Percentiles rank a stretch among this genome's conserved stretches.
Conservation (phyloP, 306 rosid genomes). For the Prunus salicina region DNA sequence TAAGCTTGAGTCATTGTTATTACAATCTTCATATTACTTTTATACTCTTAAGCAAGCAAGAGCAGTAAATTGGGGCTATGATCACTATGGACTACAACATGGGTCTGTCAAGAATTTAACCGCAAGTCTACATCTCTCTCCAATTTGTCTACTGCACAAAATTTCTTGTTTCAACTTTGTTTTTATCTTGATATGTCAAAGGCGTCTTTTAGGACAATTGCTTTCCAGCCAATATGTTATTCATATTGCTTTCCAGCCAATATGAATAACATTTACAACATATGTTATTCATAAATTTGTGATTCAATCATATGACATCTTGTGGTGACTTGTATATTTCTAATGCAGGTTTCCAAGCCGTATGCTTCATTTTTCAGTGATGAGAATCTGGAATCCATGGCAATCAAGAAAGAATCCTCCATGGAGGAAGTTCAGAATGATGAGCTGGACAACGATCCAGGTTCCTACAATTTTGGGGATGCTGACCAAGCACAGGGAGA, state of each 20-base stretch:
- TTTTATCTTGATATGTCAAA: no score
- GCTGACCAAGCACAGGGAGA: slow-evolving; percentile 35
- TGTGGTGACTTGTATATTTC: neutral
- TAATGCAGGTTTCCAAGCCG: slow-evolving; percentile 64
- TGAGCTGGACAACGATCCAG: slow-evolving; percentile 17
- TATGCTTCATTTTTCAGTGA: slow-evolving; percentile 69
- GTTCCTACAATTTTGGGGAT: slow-evolving; percentile 19
- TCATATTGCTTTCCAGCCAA: neutral
- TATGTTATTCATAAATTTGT: neutral
- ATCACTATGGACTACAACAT: neutral
- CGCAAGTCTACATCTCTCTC: neutral
- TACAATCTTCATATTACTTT: neutral
- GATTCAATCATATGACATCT: neutral
- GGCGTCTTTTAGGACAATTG: no score
- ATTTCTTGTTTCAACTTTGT: no score
- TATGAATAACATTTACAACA: no score
- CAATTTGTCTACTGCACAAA: no score
- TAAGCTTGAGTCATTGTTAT: no score
- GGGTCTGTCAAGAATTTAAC: neutral
- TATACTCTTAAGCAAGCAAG: neutral
- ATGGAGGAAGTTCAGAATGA: neutral
- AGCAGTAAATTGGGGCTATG: neutral
- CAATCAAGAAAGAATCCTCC: slow-evolving; percentile 17
- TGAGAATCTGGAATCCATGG: slow-evolving; percentile 54
- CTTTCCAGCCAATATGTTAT: neutral